Conservation (phyloP, 2,329 filamentous ascomycete genomes). For the Fusarium sp. region DNA sequence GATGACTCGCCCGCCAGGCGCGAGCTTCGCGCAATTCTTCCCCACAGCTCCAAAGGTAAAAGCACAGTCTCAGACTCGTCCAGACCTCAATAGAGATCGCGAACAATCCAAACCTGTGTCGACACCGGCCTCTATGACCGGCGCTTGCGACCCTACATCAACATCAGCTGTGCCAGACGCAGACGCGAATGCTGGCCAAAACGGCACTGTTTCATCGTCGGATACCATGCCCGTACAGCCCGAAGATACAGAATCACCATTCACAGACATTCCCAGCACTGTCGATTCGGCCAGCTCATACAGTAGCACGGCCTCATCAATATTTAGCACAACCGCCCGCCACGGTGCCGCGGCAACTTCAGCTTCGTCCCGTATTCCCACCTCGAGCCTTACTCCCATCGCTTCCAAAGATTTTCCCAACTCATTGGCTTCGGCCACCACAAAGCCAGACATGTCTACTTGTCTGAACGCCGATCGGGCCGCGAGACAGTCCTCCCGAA, state of each 20-base stretch:
- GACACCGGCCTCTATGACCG: conserved; percentile 21
- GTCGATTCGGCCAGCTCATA: conserved; percentile 78
- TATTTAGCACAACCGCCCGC: conserved; percentile 66
- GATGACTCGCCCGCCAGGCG: conserved; percentile 82
- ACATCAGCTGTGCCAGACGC: conserved; percentile 37
- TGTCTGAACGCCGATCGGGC: conserved; percentile 56
- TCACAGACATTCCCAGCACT: conserved; percentile 74
- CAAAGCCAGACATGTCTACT: conserved; percentile 65
- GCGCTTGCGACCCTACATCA: conserved; percentile 37
- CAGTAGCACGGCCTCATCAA: conserved; percentile 74
- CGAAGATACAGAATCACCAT: conserved; percentile 67
- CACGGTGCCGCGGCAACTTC: conserved; percentile 50
- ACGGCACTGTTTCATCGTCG: conserved; percentile 31
- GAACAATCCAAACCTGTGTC: conserved; percentile 43
- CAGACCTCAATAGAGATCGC: conserved; percentile 47
- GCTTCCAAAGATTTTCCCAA: conserved; percentile 63
- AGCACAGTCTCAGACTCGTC: conserved; percentile 50
- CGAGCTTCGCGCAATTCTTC: conserved; percentile 88
- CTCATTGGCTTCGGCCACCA: conserved; percentile 57
- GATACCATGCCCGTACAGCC: conserved; percentile 44
- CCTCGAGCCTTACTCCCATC: conserved; percentile 60
- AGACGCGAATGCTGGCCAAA: conserved; percentile 37
- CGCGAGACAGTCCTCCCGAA: conserved; percentile 41
- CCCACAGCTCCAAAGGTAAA: conserved; percentile 77
- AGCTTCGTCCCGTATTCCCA: conserved; percentile 53